A percentile compares a stretch with the other conserved stretches of the same genome.
Conservation (phyloP, 345 rosid genomes). For the Eucalyptus tenuipes region DNA sequence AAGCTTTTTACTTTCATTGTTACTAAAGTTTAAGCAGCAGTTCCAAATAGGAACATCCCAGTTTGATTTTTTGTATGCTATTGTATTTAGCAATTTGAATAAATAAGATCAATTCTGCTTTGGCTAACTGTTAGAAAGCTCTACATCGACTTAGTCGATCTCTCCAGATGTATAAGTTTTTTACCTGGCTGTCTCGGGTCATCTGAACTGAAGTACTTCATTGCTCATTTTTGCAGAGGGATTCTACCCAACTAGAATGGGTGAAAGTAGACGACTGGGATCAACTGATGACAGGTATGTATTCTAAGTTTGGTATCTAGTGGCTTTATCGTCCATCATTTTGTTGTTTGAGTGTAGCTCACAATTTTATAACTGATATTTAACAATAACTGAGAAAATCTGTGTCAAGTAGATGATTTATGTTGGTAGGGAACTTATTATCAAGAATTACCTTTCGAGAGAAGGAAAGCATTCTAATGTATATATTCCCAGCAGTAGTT, state of each 20-base stretch:
- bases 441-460: background rate
- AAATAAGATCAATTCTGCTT: background rate
- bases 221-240: slow-evolving; percentile 32
- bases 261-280: slow-evolving; percentile 67
- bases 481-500: background rate
- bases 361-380: background rate
- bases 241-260: slow-evolving; percentile 41
- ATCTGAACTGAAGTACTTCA: background rate
- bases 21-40: background rate
- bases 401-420: background rate
- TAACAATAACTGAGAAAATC: background rate
- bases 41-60: background rate
- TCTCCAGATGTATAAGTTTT: background rate
- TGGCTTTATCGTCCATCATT: background rate
- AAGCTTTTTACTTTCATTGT: background rate
- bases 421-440: background rate
- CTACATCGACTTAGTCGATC: background rate
- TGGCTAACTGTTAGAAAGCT: background rate
- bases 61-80: background rate
- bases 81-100: background rate
- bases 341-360: background rate
- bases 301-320: background rate
- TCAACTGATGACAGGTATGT: slow-evolving; percentile 33
- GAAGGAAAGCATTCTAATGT: background rate
- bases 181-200: background rate